Evolutionary conservation across 2,329 filamentous ascomycete species (phyloP), one percentile per base, ranked within the genome.

Genomic region (Seiridium unicorne): DNA sequence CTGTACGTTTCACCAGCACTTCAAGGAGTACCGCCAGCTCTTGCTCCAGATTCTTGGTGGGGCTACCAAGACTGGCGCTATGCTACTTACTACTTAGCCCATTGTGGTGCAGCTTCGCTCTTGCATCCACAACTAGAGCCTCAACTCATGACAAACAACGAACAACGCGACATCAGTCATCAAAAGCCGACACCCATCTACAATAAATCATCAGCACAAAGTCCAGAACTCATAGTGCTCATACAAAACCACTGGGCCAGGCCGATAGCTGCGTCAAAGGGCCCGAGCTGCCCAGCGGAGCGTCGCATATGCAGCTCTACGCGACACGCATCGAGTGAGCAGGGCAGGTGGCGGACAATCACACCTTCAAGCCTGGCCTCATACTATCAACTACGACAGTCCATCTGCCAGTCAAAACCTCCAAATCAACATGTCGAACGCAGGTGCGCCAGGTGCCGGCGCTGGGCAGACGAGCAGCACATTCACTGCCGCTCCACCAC

Each of bases 401-500:
- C 18, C 18, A 26, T 26, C 18, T 26, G 18, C 18, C 18, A 26
- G 18, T n/a, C 7, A 38, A 40, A 9, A 38, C 44, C 13, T 57
- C 11, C 7, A 13, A 18, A 57, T 36, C 40, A 60, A 40, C 62
- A 77, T 77, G 75, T 74, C 75, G 60, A 71, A 69, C 55, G 42
- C 60, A 7, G 60, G 51, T 10, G 53, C 58, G 11, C 44, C 56
- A 5, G 40, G 51, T 11, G 46, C 51, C n/a, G 59, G 58, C 26
- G 61, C 70, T 31, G 70, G 69, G 44, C 65, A 70, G 55, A 64
- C 69, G n/a, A 66, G 72, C 36, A 66, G 70, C 44, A 68, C 67
- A 32, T 64, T 64, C 54, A 66, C 61, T 13, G 61, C 65, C 42
- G 62, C 57, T 47, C 61, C 62, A 6, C 64, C 61, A 34, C 63